phyloP scores from a whole-genome alignment of 805 yeast species.

The Limtongia smithiae region DNA sequence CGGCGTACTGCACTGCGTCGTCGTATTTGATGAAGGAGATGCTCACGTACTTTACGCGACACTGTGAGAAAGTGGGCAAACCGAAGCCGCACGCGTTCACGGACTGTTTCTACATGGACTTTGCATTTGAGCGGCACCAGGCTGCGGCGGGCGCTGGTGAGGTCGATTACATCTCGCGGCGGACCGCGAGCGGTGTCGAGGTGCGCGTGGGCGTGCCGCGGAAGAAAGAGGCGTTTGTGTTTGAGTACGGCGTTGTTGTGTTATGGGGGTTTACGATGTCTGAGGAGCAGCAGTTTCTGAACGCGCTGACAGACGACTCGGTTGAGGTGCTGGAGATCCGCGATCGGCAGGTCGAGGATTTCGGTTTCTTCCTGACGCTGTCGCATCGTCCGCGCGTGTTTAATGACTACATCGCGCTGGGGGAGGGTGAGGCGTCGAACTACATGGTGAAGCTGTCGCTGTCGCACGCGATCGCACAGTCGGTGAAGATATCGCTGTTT shows the following conservation, averaged over 20 bases:
- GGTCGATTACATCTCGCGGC: not conserved
- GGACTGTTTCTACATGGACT: slow-evolving; percentile 69
- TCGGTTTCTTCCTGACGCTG: slow-evolving; percentile 89
- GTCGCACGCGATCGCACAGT: slow-evolving; percentile 93
- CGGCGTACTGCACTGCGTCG: slow-evolving; percentile 95
- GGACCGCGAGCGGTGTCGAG: too few species aligned
- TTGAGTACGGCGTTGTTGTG: slow-evolving; percentile 96
- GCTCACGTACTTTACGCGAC: slow-evolving; percentile 78
- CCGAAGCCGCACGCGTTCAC: slow-evolving; percentile 79
- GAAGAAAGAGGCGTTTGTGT: slow-evolving; percentile 50
- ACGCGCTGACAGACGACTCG: slow-evolving; percentile 82
- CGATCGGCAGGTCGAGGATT: slow-evolving; percentile 91
- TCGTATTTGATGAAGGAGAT: slow-evolving; percentile 86
- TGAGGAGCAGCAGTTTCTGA: slow-evolving; percentile 78
- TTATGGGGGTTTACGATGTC: slow-evolving; percentile 89
- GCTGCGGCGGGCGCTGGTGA: not conserved
- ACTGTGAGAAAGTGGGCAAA: slow-evolving; percentile 48
- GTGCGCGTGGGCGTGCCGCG: not conserved
- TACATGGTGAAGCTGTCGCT: slow-evolving; percentile 90
- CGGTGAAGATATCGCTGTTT: slow-evolving; percentile 89
- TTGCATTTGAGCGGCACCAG: not conserved
- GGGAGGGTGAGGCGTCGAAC: slow-evolving; percentile 86
- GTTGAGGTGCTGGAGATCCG: slow-evolving; percentile 86
- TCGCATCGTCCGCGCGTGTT: slow-evolving; percentile 88
- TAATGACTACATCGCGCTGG: slow-evolving; percentile 87